Percentiles rank a stretch among this genome's conserved stretches.
phyloP scores from a whole-genome alignment of 1,139 yeast genomes.

The Yamadazyma diddensiae region DNA sequence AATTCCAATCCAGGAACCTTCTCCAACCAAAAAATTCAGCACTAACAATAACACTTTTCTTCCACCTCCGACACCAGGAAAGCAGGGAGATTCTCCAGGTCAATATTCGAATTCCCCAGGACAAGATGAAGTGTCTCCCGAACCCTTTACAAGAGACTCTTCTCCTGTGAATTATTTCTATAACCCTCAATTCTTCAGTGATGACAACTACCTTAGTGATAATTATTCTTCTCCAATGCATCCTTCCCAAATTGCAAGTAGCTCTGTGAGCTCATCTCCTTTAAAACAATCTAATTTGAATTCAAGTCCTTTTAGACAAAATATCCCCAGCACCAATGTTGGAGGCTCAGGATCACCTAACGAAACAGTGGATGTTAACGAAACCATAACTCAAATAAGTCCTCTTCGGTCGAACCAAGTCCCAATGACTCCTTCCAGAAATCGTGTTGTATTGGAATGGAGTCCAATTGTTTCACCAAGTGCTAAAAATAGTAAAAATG shows the following conservation, averaged over 20 bases:
- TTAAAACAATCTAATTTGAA: slow-evolving; percentile 19
- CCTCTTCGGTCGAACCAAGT: slow-evolving; percentile 32
- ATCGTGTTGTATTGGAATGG: slow-evolving; percentile 47
- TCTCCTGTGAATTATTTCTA: slow-evolving; percentile 35
- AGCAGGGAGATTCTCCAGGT: slow-evolving; percentile 38
- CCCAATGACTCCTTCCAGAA: slow-evolving; percentile 37
- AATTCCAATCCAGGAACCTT: slow-evolving; percentile 41
- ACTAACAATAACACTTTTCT: slow-evolving; percentile 23
- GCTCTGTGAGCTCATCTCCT: slow-evolving; percentile 32
- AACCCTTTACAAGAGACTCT: slow-evolving; percentile 24
- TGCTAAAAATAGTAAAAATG: slow-evolving; percentile 36
- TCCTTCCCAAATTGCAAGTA: slow-evolving; percentile 6
- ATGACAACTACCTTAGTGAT: slow-evolving; percentile 15
- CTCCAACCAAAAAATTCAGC: slow-evolving; percentile 10
- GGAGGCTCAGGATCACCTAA: slow-evolving; percentile 9
- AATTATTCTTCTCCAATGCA: slow-evolving; percentile 30
- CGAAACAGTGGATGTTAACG: slow-evolving; percentile 39
- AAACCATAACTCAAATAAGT: slow-evolving; percentile 40
- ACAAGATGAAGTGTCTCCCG: slow-evolving; percentile 22
- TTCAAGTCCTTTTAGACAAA: slow-evolving; percentile 3
- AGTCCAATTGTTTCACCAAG: slow-evolving; percentile 53
- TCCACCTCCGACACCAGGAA: slow-evolving; percentile 48
- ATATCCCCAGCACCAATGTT: background rate
- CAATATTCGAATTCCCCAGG: slow-evolving; percentile 11
- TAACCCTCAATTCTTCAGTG: slow-evolving; percentile 42